Base-by-base conservation (phyloP, 257 asterid genomes). In the Ophiorrhiza pumila region DNA sequence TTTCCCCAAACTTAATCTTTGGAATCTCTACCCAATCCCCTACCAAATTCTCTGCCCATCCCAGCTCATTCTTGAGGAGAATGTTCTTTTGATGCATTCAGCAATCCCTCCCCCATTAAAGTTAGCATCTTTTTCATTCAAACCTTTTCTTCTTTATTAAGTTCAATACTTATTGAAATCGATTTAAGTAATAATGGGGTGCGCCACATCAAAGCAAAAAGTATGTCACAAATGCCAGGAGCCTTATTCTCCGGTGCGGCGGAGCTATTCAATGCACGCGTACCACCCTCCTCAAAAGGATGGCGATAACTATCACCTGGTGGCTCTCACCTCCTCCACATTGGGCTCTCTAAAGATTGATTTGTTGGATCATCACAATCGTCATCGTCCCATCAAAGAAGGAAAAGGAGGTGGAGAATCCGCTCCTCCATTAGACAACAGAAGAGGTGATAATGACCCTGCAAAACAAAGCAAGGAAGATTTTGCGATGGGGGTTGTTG, bases 261-360 rank as follows among this genome's bases (percentile, higher is more conserved):
- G 97, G 86, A 91, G 97, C 82, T 77, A 83, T 73, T 90, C 98
- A 22, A 47, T 85, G 90, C 91, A 83, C 75, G 86, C 77, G 9
- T 86, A 78, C 78, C 91, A 74, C 74, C 88, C 76, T 23, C 82
- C 89, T 37, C 64, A 77, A 53, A 78, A 68, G 35, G 70, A 78
- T 59, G 89, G 84, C 49, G 97, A 86, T 31, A 71, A 78, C 86
- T 72, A 76, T 62, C 97, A 92, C 63, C 17, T 77, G 72, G 98
- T 92, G 59, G 87, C 93, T 27, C 96, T 95, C 5, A 90, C 95
- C 55, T 92, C 98, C 3, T 86, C 97, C 77, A 95, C 99, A 13
- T 72, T 92, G 78, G 99, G 96, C 12, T 87, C 96, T 37, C 31
- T 95, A 8, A 80, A 74, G 80, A 97, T 89, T 49, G 99, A 92